These are phyloP conservation scores for Conticribra guillardii DNA, from an alignment of 108 stramenopile genomes.

Conservation along the genomic window DNA sequence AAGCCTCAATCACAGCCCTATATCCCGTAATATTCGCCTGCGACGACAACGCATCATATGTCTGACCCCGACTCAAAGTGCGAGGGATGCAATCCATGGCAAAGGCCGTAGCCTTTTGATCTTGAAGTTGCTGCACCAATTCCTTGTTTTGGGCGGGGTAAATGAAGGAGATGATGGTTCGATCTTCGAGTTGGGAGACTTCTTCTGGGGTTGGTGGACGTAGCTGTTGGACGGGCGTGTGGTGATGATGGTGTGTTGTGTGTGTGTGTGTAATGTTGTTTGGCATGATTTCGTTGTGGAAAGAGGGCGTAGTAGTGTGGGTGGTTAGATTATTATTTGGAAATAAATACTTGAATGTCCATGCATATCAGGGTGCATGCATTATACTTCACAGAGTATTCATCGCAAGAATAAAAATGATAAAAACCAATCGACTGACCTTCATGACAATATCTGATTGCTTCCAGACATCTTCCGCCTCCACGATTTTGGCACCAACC, in stretches of 20 bases:
- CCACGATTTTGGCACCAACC: constrained; percentile 93
- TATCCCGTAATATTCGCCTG: constrained; percentile 99
- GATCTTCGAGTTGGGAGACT: constrained; percentile 71
- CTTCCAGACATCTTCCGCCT: constrained; percentile 73
- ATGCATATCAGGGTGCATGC: too few relatives aligned
- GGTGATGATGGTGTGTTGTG: neutral
- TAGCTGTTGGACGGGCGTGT: too few relatives aligned
- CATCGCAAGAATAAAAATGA: too few relatives aligned
- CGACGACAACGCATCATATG: constrained; percentile 95
- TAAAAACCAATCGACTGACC: too few relatives aligned
- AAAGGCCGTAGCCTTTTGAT: constrained; percentile 95
- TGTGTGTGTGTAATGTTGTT: neutral
- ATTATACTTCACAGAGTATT: too few relatives aligned
- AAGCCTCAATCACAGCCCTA: constrained; percentile 97
- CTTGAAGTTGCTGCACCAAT: constrained; percentile 84
- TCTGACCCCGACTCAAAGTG: constrained; percentile 95
- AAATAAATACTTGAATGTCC: too few relatives aligned
- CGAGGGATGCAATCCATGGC: constrained; percentile 97
- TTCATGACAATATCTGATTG: constrained; percentile 94
- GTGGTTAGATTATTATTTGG: neutral
- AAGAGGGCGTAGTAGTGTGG: neutral
- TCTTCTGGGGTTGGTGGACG: constrained; percentile 93
- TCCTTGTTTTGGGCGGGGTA: constrained; percentile 94
- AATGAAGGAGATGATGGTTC: constrained; percentile 89
- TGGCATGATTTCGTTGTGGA: too few relatives aligned